A percentile compares a stretch with the other conserved stretches of the same genome.
Conservation (phyloP, 208 protist genomes). For the Crithidia mellificae region DNA sequence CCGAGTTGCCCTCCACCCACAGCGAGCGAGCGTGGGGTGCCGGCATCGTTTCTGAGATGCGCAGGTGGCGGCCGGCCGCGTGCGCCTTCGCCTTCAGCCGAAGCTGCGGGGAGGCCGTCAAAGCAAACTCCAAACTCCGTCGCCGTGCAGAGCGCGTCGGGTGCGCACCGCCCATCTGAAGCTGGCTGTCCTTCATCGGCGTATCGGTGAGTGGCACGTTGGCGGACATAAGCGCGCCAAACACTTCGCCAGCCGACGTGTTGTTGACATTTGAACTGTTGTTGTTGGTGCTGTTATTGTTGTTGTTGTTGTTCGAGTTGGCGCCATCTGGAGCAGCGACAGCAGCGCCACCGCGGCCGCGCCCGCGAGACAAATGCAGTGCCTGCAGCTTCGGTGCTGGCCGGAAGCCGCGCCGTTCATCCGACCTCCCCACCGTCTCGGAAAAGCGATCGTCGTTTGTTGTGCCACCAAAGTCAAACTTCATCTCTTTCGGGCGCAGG, state of each 20-base stretch:
- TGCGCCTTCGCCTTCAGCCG: constrained; percentile 8
- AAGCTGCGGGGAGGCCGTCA: constrained; percentile 21
- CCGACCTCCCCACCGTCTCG: constrained; percentile 14
- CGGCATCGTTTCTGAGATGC: constrained; percentile 18
- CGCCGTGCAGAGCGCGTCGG: not conserved
- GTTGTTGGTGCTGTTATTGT: not conserved
- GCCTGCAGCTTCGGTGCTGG: constrained; percentile 21
- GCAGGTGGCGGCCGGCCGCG: constrained; percentile 8
- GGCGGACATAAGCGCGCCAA: not conserved
- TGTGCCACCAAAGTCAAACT: constrained; percentile 34
- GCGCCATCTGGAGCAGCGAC: not conserved
- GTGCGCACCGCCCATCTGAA: not conserved
- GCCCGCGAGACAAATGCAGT: constrained; percentile 3
- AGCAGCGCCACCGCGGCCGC: not conserved
- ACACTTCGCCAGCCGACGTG: not conserved
- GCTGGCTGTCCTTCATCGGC: constrained; percentile 10
- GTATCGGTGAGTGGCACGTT: constrained; percentile 1
- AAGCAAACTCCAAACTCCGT: constrained; percentile 11
- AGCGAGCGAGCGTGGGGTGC: constrained; percentile 25
- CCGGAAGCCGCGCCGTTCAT: constrained; percentile 37
- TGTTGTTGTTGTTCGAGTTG: not conserved
- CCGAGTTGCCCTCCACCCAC: constrained; percentile 80
- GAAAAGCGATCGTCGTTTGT: constrained; percentile 28
- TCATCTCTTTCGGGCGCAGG: constrained; percentile 66
- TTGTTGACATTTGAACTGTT: not conserved